Conservation (phyloP, 2,329 filamentous ascomycete species). For the Trichoderma sp. region DNA sequence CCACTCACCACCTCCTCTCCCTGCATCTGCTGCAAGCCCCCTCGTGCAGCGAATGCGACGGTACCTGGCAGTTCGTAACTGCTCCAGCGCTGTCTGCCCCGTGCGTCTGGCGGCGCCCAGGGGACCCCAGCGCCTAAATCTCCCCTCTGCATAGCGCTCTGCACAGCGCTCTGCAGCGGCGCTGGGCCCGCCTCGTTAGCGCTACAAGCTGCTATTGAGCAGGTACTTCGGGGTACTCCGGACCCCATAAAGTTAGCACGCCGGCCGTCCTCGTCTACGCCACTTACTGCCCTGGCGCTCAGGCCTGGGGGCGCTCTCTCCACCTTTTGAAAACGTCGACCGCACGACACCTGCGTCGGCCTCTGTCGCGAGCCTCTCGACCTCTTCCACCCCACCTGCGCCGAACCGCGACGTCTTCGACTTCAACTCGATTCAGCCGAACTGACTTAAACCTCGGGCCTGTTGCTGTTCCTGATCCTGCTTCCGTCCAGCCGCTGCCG, state of each 20-base stretch:
- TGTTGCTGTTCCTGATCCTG: background rate
- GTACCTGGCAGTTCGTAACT: conserved; percentile 24
- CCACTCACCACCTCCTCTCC: conserved; percentile 21
- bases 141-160: conserved; percentile 1
- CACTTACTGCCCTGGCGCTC: conserved; percentile 14
- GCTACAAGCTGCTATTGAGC: background rate
- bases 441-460: conserved; percentile 7
- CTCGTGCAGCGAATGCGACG: conserved; percentile 18
- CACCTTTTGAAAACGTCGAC: conserved; percentile 26
- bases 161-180: conserved; percentile 11
- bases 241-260: conserved; percentile 21
- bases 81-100: conserved; percentile 13
- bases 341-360: conserved; percentile 20
- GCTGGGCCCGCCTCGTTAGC: background rate
- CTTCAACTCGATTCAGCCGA: conserved; percentile 15
- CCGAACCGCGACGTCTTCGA: conserved; percentile 14
- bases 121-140: background rate
- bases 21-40: conserved; percentile 25
- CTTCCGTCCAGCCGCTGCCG: background rate
- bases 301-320: conserved; percentile 4
- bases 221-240: conserved; percentile 26
- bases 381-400: conserved; percentile 22
- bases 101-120: conserved; percentile 18
- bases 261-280: conserved; percentile 15
- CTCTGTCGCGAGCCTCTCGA: conserved; percentile 12